Evolutionary conservation across 495 filamentous ascomycete species (phyloP).

Genomic region (Hypoxylon crocopeplum): DNA sequence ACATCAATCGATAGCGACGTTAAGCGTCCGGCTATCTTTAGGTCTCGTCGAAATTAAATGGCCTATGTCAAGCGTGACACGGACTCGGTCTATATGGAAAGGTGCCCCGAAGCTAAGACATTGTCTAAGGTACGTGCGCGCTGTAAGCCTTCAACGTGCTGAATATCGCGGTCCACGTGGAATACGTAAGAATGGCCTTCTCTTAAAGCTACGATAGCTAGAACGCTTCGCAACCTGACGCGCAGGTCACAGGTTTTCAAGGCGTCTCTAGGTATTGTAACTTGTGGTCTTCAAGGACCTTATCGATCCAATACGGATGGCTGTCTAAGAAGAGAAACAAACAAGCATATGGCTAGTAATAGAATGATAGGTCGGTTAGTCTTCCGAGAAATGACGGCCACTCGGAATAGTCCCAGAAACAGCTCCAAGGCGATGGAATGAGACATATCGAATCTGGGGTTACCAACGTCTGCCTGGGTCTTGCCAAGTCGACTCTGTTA

Average conservation of each 20-base stretch:
- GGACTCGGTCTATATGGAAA: neutral
- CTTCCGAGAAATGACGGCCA: slow-evolving; percentile 1
- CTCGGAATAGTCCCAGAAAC: slow-evolving; percentile 14
- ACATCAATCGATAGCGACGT: slow-evolving; percentile 5
- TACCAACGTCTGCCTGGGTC: neutral
- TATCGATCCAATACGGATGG: neutral
- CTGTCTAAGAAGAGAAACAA: neutral
- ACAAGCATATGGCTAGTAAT: neutral
- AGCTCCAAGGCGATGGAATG: slow-evolving; percentile 5
- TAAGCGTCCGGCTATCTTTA: slow-evolving; percentile 3
- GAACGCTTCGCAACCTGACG: neutral
- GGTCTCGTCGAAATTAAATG: slow-evolving; percentile 2
- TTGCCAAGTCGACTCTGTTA: no score
- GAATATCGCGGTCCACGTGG: slow-evolving; percentile 14
- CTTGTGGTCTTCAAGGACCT: neutral
- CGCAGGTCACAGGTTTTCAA: no score
- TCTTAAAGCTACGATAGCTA: no score
- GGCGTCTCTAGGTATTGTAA: no score
- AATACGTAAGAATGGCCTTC: neutral
- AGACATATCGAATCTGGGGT: slow-evolving; percentile 21
- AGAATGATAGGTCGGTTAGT: neutral
- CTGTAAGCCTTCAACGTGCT: slow-evolving; percentile 13
- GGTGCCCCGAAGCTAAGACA: slow-evolving; percentile 3
- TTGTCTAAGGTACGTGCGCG: slow-evolving; percentile 4
- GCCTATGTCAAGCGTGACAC: neutral